Conservation (phyloP, 805 yeast genomes). For the Lachancea sp. region DNA sequence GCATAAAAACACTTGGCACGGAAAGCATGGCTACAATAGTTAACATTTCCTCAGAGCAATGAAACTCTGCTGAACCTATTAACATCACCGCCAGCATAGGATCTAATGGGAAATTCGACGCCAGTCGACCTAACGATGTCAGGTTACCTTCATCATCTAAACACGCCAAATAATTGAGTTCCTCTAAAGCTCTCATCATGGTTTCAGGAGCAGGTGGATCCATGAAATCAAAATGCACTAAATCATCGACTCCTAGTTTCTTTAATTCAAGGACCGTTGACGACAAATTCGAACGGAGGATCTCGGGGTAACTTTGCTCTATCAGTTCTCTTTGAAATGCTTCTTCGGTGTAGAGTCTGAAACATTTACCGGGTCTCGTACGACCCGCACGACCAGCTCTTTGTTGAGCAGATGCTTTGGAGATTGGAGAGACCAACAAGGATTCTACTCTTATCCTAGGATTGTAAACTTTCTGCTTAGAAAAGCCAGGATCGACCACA, state of each 20-base stretch:
- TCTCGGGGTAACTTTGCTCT: slow-evolving; percentile 95
- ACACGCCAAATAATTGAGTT: slow-evolving; percentile 83
- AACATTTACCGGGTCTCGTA: slow-evolving; percentile 97
- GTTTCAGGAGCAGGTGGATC: slow-evolving; percentile 99
- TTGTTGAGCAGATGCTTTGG: slow-evolving; percentile 96
- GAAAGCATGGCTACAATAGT: slow-evolving; percentile 85
- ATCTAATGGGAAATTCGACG: slow-evolving; percentile 91
- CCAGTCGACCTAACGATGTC: slow-evolving; percentile 82
- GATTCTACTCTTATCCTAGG: slow-evolving; percentile 96
- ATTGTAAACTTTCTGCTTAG: slow-evolving; percentile 93
- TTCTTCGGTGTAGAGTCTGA: slow-evolving; percentile 92
- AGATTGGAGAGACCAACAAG: slow-evolving; percentile 87
- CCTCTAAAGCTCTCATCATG: slow-evolving; percentile 98
- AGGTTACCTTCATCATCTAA: slow-evolving; percentile 86
- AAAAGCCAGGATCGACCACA: slow-evolving; percentile 96
- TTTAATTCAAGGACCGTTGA: slow-evolving; percentile 89
- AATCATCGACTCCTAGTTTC: slow-evolving; percentile 89
- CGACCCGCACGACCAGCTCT: slow-evolving; percentile 99
- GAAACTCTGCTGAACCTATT: slow-evolving; percentile 77
- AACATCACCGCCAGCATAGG: slow-evolving; percentile 93
- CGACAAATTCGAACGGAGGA: slow-evolving; percentile 81
- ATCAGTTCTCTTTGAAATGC: slow-evolving; percentile 90
- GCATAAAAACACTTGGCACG: slow-evolving; percentile 89
- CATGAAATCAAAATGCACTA: slow-evolving; percentile 97
- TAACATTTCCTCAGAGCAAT: slow-evolving; percentile 83